These are phyloP conservation scores for Tricholoma flavovirens DNA, from an alignment of 768 basidiomycete genomes.

Conservation along the genomic window DNA sequence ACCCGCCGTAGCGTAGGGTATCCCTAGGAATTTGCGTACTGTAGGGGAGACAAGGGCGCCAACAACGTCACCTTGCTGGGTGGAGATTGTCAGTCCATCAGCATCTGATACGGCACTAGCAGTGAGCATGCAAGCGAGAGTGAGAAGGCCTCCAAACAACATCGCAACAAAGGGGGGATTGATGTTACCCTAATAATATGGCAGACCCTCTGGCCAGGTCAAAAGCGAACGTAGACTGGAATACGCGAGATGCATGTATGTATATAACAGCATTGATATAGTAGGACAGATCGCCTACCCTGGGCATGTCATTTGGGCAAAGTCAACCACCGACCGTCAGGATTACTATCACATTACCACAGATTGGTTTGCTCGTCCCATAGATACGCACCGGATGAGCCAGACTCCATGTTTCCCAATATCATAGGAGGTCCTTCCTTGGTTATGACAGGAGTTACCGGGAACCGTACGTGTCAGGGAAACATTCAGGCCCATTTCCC, in stretches of 20 bases:
- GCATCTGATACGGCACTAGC: background rate
- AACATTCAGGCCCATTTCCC: no score
- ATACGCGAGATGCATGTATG: background rate
- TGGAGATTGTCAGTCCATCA: constrained; percentile 21
- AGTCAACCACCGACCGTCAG: background rate
- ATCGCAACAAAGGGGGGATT: background rate
- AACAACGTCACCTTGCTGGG: constrained; percentile 26
- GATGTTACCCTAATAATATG: background rate
- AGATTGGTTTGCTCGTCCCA: background rate
- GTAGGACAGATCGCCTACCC: background rate
- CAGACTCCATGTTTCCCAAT: no score
- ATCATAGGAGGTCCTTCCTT: no score
- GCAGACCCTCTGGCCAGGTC: constrained; percentile 17
- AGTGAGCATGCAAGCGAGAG: background rate
- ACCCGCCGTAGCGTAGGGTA: constrained; percentile 28
- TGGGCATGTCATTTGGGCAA: background rate
- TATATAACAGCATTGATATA: background rate
- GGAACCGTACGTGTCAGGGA: no score
- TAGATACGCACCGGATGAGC: no score
- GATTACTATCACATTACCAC: no score
- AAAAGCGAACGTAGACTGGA: background rate
- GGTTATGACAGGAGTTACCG: no score
- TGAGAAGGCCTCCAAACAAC: background rate
- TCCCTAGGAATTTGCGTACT: constrained; percentile 32
- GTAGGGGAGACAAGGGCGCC: constrained; percentile 21